These are phyloP conservation scores for Akebia trifoliata DNA, from an alignment of 164 flowering plant genomes.

Conservation along the genomic window DNA sequence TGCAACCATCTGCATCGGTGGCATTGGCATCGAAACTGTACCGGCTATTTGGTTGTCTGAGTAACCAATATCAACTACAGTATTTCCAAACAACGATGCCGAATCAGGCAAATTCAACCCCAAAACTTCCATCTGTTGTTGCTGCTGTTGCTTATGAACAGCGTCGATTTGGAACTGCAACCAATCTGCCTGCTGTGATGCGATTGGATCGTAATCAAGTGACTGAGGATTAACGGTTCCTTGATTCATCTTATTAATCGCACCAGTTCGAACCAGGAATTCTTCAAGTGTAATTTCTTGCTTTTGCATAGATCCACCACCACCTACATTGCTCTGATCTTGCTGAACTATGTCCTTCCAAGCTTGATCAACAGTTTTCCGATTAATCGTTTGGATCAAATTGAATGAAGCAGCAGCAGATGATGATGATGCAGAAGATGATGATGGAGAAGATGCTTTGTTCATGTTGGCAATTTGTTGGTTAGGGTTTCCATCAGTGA, in stretches of 20 bases:
- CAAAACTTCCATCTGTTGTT: constrained; percentile 18
- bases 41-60: constrained; percentile 26
- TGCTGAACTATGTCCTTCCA: constrained; percentile 30
- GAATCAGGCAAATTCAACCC: constrained; percentile 19
- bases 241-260: constrained; percentile 19
- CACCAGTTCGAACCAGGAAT: constrained; percentile 31
- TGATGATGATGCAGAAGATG: constrained; percentile 7
- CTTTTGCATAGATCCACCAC: constrained; percentile 9
- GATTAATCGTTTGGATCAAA: constrained; percentile 17
- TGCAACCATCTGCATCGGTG: constrained; percentile 20
- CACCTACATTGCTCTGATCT: constrained; percentile 9
- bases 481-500: background rate
- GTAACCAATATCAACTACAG: constrained; percentile 21
- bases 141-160: constrained; percentile 18
- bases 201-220: constrained; percentile 22
- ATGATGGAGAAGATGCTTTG: constrained; percentile 18
- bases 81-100: constrained; percentile 19
- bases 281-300: constrained; percentile 30
- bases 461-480: background rate
- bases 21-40: too few species aligned
- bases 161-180: constrained; percentile 28
- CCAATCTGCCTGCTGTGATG: constrained; percentile 27
- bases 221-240: constrained; percentile 17
- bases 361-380: constrained; percentile 29
- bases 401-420: constrained; percentile 6